A percentile compares a stretch with the other conserved stretches of the same genome.
These are phyloP conservation scores for Rhodotorula taiwanensis DNA, from an alignment of 768 basidiomycete genomes.

Conservation along the genomic window DNA sequence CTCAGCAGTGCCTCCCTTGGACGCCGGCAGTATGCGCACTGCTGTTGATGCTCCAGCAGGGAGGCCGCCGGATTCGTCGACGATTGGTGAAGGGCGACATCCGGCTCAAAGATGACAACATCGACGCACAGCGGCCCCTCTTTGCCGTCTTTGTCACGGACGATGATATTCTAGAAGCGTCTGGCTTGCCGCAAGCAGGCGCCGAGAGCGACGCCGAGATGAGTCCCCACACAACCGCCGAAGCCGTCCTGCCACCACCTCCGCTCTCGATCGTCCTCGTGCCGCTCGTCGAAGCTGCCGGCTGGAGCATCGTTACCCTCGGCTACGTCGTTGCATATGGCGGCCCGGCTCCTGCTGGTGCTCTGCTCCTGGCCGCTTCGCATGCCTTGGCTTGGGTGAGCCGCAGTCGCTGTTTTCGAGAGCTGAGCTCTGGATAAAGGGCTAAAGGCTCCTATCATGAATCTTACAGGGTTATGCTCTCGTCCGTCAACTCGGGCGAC, in stretches of 20 bases:
- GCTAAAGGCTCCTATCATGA: too few relatives aligned
- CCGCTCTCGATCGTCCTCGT: constrained; percentile 1
- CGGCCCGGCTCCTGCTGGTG: too few relatives aligned
- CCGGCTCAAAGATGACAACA: not conserved
- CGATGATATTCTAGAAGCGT: not conserved
- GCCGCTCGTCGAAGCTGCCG: constrained; percentile 11
- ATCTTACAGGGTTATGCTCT: constrained; percentile 8
- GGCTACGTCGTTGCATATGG: not conserved
- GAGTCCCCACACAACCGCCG: not conserved
- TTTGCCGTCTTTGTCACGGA: constrained; percentile 16
- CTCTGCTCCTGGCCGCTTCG: accelerated
- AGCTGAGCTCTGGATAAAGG: not conserved
- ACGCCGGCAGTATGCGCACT: not conserved
- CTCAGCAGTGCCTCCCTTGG: not conserved
- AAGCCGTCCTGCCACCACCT: constrained; percentile 5
- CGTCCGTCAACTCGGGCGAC: not conserved
- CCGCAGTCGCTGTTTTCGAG: too few relatives aligned
- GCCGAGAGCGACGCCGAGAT: not conserved
- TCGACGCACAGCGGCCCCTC: not conserved
- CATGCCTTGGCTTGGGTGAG: constrained; percentile 4
- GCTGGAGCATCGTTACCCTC: not conserved
- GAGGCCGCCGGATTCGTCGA: accelerated
- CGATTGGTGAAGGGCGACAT: not conserved
- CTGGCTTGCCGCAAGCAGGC: not conserved
- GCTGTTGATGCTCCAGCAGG: not conserved